Conservation (phyloP, 768 basidiomycete genomes). For the Phylloporus sp. region DNA sequence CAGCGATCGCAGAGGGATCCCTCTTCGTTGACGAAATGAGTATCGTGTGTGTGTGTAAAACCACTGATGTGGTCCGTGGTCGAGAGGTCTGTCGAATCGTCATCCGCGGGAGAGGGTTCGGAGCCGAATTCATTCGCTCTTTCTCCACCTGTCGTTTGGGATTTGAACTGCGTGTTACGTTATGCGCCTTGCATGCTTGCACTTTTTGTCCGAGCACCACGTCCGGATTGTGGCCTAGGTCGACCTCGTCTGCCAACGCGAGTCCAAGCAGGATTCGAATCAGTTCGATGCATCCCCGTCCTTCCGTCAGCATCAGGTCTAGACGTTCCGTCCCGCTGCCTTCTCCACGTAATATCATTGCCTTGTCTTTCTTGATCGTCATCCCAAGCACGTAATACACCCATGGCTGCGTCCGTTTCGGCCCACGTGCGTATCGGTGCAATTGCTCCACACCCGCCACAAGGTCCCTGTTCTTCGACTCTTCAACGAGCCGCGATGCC, state of each 20-base stretch:
- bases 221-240: conserved; percentile 8
- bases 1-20: too few relatives aligned
- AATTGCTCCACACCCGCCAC: not conserved
- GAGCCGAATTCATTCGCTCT: too few relatives aligned
- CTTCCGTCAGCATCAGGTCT: not conserved
- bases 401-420: conserved; percentile 5
- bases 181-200: not conserved
- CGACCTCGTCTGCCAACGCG: not conserved
- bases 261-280: conserved; percentile 14
- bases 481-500: conserved; percentile 4
- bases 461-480: conserved; percentile 3
- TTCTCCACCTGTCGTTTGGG: too few relatives aligned
- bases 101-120: too few relatives aligned
- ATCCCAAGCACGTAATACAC: conserved; percentile 2
- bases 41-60: too few relatives aligned
- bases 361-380: not conserved
- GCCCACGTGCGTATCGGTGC: not conserved
- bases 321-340: conserved; percentile 6
- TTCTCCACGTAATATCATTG: conserved; percentile 2
- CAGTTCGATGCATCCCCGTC: conserved; percentile 7
- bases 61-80: too few relatives aligned
- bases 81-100: too few relatives aligned
- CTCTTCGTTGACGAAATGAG: too few relatives aligned
- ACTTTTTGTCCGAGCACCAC: not conserved
- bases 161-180: not conserved